Conservation (phyloP, 1,284 basidiomycete species). For the Coniferiporia sulphurascens region DNA sequence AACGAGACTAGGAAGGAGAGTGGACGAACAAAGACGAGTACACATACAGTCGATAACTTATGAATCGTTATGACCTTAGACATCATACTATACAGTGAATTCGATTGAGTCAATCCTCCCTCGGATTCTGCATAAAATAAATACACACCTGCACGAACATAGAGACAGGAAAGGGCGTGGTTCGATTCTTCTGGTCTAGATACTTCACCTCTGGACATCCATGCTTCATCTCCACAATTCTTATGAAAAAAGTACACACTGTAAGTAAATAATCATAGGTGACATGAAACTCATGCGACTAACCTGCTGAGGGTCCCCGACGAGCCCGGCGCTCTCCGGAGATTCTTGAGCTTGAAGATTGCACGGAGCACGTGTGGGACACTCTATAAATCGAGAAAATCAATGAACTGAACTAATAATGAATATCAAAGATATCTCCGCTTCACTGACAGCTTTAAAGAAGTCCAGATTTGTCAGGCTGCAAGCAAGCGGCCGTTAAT, state of each 20-base stretch:
- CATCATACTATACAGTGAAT: neutral
- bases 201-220: constrained; percentile 24
- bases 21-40: no score
- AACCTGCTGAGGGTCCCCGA: constrained; percentile 41
- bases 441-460: constrained; percentile 37
- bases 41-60: neutral
- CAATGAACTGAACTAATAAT: constrained; percentile 2
- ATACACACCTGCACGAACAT: constrained; percentile 27
- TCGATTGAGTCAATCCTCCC: neutral
- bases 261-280: neutral
- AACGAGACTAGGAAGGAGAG: no score
- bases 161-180: constrained; percentile 28
- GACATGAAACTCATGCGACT: neutral
- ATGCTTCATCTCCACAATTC: constrained; percentile 22
- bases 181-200: constrained; percentile 22
- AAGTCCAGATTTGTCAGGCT: constrained; percentile 40
- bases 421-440: neutral
- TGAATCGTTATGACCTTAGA: neutral
- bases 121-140: neutral
- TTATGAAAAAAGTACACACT: constrained; percentile 1
- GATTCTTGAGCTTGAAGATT: constrained; percentile 44
- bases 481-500: constrained; percentile 7
- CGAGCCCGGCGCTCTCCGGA: constrained; percentile 40
- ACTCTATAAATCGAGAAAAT: constrained; percentile 22
- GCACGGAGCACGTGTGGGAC: constrained; percentile 41